Conservation (phyloP, 164 flowering plant genomes). For the Litsea cubeba region DNA sequence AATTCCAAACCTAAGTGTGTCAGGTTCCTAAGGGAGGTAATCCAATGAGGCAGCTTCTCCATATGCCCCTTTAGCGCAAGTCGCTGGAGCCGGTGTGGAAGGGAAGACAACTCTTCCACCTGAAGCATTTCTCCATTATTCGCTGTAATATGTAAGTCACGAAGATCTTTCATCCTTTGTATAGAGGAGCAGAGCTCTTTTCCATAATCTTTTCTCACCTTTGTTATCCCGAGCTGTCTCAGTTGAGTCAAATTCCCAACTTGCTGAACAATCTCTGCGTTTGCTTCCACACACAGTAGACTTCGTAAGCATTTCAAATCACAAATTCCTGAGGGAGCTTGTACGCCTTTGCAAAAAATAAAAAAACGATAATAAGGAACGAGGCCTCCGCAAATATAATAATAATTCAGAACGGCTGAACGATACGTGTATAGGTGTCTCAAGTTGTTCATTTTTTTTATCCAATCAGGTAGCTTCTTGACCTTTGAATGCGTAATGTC, state of each 20-base stretch:
- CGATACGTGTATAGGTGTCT: not conserved
- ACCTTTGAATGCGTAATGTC: not conserved
- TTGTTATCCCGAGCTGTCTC: not conserved
- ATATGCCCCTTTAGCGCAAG: constrained; percentile 22
- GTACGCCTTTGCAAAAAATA: too few relatives aligned
- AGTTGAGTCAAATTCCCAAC: not conserved
- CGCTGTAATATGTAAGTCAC: not conserved
- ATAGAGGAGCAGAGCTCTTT: not conserved
- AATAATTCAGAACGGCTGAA: not conserved
- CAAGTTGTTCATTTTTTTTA: not conserved
- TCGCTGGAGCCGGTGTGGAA: constrained; percentile 19
- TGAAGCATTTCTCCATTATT: not conserved
- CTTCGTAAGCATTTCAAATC: too few relatives aligned
- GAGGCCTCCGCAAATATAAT: not conserved
- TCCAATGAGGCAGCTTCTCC: constrained; percentile 27
- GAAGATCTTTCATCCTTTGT: not conserved
- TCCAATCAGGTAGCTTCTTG: not conserved
- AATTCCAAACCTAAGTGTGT: constrained; percentile 18
- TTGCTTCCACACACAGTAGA: not conserved
- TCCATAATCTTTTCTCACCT: not conserved
- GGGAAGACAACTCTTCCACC: not conserved
- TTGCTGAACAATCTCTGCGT: not conserved
- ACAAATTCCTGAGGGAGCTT: too few relatives aligned
- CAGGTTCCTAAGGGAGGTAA: constrained; percentile 19
- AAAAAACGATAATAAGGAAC: not conserved